phyloP scores from a whole-genome alignment of 331 rosid species.

The Phaseolus coccineus region DNA sequence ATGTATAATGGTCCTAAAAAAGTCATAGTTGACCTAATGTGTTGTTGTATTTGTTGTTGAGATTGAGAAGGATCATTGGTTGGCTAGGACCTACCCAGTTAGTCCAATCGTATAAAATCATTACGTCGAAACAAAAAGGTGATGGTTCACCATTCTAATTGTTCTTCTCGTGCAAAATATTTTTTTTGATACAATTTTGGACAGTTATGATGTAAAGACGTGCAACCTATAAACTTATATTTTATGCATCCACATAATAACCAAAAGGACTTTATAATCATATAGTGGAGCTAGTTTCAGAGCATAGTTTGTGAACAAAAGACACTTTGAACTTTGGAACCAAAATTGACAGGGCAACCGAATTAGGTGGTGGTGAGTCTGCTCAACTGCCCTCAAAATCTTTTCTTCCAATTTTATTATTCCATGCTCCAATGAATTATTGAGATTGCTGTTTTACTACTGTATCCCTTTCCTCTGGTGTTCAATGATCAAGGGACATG shows the following conservation, averaged over 20 bases:
- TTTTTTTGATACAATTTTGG: conserved; percentile 16
- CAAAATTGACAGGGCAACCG: conserved; percentile 72
- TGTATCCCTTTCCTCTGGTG: conserved; percentile 31
- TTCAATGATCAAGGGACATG: conserved; percentile 29
- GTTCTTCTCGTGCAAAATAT: conserved; percentile 46
- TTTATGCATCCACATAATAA: conserved; percentile 9
- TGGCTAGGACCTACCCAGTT: conserved; percentile 36
- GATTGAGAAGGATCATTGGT: background rate
- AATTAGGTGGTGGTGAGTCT: conserved; percentile 60
- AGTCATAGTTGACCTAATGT: conserved; percentile 36
- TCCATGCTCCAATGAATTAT: background rate
- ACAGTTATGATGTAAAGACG: conserved; percentile 45
- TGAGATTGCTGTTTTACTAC: conserved; percentile 43
- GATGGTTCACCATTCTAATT: conserved; percentile 56
- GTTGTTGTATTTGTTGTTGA: background rate
- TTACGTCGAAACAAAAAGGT: conserved; percentile 30
- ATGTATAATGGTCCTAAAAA: conserved; percentile 28
- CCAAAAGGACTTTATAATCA: conserved; percentile 42
- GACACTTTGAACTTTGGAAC: conserved; percentile 33
- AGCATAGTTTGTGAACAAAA: conserved; percentile 45
- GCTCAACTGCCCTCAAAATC: conserved; percentile 46
- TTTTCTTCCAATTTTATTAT: background rate
- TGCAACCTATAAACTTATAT: conserved; percentile 52
- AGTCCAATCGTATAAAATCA: conserved; percentile 44
- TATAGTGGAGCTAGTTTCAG: conserved; percentile 54